Evolutionary conservation across 202 grass and related monocot species (phyloP).

Genomic region (Schoenoplectus tabernaemontani): DNA sequence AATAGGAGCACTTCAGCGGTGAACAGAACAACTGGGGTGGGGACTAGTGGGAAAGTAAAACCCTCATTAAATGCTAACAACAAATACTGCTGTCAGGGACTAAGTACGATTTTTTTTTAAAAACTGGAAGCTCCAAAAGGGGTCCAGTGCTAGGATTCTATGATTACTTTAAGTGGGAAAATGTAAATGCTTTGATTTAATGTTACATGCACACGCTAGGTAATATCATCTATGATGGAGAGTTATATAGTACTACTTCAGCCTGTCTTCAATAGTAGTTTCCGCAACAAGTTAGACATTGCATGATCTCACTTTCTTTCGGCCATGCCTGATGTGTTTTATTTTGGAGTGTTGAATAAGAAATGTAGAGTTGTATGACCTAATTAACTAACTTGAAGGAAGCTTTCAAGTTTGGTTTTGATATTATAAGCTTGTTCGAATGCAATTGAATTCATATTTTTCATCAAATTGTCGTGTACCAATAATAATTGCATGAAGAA

Average conservation of each 20-base stretch:
- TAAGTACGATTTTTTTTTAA: background rate
- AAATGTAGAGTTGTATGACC: background rate
- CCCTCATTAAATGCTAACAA: conserved; percentile 21
- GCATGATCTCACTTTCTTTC: background rate
- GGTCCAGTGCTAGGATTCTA: background rate
- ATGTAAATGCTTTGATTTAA: conserved; percentile 10
- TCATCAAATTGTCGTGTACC: background rate
- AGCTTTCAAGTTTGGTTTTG: conserved; percentile 7
- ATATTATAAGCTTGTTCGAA: background rate
- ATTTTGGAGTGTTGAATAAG: conserved; percentile 17
- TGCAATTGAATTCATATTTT: background rate
- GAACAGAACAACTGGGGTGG: background rate
- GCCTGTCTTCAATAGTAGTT: background rate
- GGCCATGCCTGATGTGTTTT: background rate
- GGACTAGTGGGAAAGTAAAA: background rate
- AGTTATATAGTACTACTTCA: background rate
- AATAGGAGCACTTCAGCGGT: background rate
- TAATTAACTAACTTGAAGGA: conserved; percentile 14
- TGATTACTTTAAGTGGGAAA: conserved; percentile 1
- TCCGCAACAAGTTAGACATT: background rate
- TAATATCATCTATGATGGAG: too few species aligned
- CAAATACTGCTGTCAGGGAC: background rate
- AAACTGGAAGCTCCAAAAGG: background rate
- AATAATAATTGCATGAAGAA: background rate
- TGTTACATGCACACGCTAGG: too few species aligned